A percentile compares a stretch with the other conserved stretches of the same genome.
Evolutionary conservation across 2,329 filamentous ascomycete species (phyloP).

Genomic region (Trichophyton equinum): DNA sequence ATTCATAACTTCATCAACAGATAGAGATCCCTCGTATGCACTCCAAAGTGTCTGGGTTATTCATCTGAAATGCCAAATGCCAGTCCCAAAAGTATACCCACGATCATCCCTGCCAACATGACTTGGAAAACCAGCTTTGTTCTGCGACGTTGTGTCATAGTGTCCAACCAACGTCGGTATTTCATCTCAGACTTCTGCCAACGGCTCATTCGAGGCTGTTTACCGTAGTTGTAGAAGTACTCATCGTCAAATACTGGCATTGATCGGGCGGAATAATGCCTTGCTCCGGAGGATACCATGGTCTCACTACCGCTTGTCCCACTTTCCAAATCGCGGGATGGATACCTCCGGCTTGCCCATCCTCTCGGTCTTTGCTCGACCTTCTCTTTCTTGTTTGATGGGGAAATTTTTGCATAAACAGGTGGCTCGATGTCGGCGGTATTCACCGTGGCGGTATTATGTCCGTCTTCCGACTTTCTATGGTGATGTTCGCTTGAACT

Average conservation of each 20-base stretch:
- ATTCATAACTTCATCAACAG: neutral
- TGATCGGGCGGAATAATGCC: neutral
- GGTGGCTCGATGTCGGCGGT: neutral
- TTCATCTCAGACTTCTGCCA: neutral
- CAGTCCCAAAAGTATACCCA: constrained; percentile 3
- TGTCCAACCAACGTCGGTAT: constrained; percentile 1
- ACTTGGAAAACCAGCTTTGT: constrained; percentile 1
- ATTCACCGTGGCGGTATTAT: neutral
- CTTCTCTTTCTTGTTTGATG: neutral
- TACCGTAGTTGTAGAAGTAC: neutral
- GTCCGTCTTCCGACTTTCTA: neutral
- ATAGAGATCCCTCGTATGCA: neutral
- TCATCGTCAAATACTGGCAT: neutral
- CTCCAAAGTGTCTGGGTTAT: neutral
- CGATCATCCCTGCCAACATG: constrained; percentile 5
- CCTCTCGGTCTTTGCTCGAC: neutral
- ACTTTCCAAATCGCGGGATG: neutral
- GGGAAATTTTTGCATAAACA: neutral
- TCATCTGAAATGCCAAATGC: constrained; percentile 3
- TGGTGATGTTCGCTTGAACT: neutral
- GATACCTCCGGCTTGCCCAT: neutral
- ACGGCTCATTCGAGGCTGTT: neutral
- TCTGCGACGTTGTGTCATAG: neutral
- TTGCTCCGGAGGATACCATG: neutral
- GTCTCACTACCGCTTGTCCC: neutral